These are phyloP conservation scores for Phyllosticta citribraziliensis DNA, from an alignment of 2,329 filamentous ascomycete genomes.

Conservation along the genomic window DNA sequence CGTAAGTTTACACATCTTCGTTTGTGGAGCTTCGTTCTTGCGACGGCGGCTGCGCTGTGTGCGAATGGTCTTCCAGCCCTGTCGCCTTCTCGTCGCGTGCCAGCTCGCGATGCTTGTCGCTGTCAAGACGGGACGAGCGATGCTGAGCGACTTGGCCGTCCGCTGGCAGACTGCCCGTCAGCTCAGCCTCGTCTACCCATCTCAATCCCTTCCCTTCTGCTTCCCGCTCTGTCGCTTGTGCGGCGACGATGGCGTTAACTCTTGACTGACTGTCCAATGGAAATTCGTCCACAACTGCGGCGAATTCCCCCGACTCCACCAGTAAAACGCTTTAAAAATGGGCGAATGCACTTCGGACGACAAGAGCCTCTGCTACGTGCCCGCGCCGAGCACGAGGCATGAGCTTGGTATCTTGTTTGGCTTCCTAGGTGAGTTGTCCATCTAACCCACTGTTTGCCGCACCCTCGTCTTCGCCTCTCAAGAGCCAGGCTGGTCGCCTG, in stretches of 20 bases:
- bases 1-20: no score
- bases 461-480: no score
- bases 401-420: constrained; percentile 19
- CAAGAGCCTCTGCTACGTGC: constrained; percentile 8
- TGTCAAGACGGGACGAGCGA: background rate
- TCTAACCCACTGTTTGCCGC: background rate
- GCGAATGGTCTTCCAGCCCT: background rate
- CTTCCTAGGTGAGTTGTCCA: constrained; percentile 15
- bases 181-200: background rate
- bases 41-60: no score
- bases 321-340: background rate
- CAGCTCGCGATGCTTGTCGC: background rate
- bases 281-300: background rate
- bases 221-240: background rate
- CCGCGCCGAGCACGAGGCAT: constrained; percentile 16
- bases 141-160: background rate
- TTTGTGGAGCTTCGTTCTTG: no score
- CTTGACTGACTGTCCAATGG: no score
- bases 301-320: background rate
- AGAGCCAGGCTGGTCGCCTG: no score
- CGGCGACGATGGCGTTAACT: background rate
- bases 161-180: background rate
- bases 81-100: background rate
- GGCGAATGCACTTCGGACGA: constrained; percentile 6
- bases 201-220: background rate